phyloP scores from a whole-genome alignment of 1,139 yeast species.

The Hyphopichia fennica region DNA sequence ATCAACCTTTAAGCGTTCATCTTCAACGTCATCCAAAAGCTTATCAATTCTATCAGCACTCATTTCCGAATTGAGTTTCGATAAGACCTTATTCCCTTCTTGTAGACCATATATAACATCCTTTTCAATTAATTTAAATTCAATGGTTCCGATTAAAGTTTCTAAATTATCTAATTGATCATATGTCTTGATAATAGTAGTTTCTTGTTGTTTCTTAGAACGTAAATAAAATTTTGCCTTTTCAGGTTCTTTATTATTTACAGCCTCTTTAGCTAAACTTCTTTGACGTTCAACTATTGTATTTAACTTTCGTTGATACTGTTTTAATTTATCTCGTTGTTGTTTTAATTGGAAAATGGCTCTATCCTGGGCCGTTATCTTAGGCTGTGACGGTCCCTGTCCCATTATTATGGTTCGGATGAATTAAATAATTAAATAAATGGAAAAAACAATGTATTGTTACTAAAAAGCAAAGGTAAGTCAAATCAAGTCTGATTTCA shows the following conservation, averaged over 20 bases:
- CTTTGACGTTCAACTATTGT: conserved; percentile 58
- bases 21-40: conserved; percentile 81
- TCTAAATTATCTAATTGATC: conserved; percentile 80
- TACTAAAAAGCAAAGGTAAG: no score
- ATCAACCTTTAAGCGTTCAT: conserved; percentile 75
- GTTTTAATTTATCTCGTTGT: conserved; percentile 81
- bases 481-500: no score
- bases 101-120: conserved; percentile 79
- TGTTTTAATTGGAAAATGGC: conserved; percentile 84
- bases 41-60: conserved; percentile 76
- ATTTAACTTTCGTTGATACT: conserved; percentile 65
- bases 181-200: conserved; percentile 65
- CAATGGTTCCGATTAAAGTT: conserved; percentile 69
- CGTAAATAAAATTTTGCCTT: conserved; percentile 72
- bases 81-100: conserved; percentile 77
- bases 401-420: no score
- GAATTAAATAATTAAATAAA: no score
- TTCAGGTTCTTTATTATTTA: conserved; percentile 52
- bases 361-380: conserved; percentile 77
- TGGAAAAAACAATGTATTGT: no score
- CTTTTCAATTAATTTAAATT: conserved; percentile 83
- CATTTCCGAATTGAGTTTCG: conserved; percentile 74
- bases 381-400: conserved; percentile 47
- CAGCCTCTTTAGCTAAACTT: conserved; percentile 56
- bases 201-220: conserved; percentile 79